phyloP scores from a whole-genome alignment of 148 eudicot species.

The Cornus florida region DNA sequence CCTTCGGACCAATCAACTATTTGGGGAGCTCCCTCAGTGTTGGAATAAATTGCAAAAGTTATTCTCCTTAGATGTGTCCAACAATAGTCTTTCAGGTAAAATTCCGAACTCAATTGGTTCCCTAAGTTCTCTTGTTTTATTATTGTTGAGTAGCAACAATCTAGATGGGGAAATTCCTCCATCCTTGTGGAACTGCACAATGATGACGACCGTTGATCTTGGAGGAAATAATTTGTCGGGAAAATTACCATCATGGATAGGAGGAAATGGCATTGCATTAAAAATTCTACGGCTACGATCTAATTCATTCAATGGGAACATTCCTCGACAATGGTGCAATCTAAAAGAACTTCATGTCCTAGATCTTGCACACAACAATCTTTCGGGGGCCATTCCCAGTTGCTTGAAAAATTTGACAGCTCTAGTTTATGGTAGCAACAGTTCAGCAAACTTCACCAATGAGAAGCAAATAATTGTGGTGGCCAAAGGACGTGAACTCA shows the following conservation, averaged over 20 bases:
- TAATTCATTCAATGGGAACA: not conserved
- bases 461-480: not conserved
- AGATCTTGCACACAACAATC: too few relatives aligned
- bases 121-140: not conserved
- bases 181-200: too few relatives aligned
- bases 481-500: not conserved
- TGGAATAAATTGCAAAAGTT: not conserved
- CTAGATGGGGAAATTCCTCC: too few relatives aligned
- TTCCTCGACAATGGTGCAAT: not conserved
- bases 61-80: not conserved
- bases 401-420: not conserved
- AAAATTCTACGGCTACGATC: not conserved
- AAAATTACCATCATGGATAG: not conserved
- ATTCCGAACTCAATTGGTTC: constrained; percentile 22
- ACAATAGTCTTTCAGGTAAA: constrained; percentile 19
- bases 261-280: not conserved
- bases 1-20: constrained; percentile 4
- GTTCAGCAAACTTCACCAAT: too few relatives aligned
- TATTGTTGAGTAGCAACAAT: too few relatives aligned
- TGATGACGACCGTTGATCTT: not conserved
- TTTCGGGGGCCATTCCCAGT: not conserved
- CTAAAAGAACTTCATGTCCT: not conserved
- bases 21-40: not conserved
- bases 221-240: not conserved
- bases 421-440: not conserved